Base-by-base conservation (phyloP, 306 rosid genomes). In the Ammopiptanthus mongolicus region DNA sequence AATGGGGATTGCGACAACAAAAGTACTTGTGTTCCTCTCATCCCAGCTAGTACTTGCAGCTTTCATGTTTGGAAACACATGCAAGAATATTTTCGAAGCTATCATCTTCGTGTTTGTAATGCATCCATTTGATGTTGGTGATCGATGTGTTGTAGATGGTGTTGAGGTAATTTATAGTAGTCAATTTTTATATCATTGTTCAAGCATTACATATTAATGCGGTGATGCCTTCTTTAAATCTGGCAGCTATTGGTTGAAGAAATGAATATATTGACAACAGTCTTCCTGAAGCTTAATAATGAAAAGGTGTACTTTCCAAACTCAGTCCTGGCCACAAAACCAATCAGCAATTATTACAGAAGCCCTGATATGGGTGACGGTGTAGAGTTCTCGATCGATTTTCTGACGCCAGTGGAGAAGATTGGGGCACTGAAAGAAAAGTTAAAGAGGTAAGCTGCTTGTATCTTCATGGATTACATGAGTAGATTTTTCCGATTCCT, bases 81-180 rank as follows among this genome's bases (percentile, higher is more conserved):
- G 97, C 93, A 92, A 92, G 77, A 88, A 84, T 60, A 80, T 88
- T 73, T 92, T 95, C 65, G 99, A 95, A 83, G 93, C 96, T 66
- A 83, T 95, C 76, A 80, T 95, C 31, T 95, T 92, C 4, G 99
- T 95, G 64, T 95, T 95, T 75, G 92, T 95, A 2, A 88, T 95
- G 99, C 99, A 95, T 76, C 99, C 99, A 5, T 95, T 92, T 70
- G 99, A 92, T 63, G 99, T 95, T 5, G 97, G 97, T 1, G 99
- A 95, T 67, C 97, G 90, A 33, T 95, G 97, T 50, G 96, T 90
- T 29, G 39, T 95, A 2, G 97, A 95, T 56, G 96, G 97, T 6
- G 80, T 90, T 75, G 86, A 81, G 92, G 99, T 95, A 86, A 84
- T 41, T 71, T 55, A 57, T n/a, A 23, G 58, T 5, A 18, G 19